A percentile compares a stretch with the other conserved stretches of the same genome.
These are phyloP conservation scores for Phytophthora megakarya DNA, from an alignment of 352 stramenopile species.

Conservation along the genomic window DNA sequence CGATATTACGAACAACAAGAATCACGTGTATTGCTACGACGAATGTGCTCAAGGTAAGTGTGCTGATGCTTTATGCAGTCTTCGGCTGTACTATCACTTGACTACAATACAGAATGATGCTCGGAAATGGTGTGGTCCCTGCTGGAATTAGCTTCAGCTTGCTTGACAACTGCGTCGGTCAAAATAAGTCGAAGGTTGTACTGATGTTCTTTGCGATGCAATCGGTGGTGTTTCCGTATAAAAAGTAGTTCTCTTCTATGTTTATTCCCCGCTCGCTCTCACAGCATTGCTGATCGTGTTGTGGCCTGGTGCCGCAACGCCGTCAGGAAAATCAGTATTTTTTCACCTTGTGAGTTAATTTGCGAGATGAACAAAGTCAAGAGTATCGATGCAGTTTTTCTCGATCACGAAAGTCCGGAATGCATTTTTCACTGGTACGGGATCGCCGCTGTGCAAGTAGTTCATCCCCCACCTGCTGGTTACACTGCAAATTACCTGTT, in stretches of 20 bases:
- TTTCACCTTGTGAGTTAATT: too few relatives aligned
- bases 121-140: background rate
- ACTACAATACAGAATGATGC: background rate
- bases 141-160: constrained; percentile 6
- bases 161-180: constrained; percentile 7
- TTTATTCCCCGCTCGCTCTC: too few relatives aligned
- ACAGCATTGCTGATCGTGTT: too few relatives aligned
- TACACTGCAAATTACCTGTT: constrained; percentile 18
- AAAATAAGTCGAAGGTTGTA: constrained; percentile 18
- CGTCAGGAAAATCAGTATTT: too few relatives aligned
- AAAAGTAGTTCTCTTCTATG: too few relatives aligned
- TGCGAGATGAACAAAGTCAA: too few relatives aligned
- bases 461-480: constrained; percentile 1
- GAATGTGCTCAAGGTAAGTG: constrained; percentile 11
- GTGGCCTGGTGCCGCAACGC: too few relatives aligned
- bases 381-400: too few relatives aligned
- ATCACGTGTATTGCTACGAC: constrained; percentile 15
- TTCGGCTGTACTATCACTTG: constrained; percentile 4
- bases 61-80: background rate
- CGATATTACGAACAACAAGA: background rate
- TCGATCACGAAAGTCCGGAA: too few relatives aligned
- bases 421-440: too few relatives aligned
- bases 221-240: too few relatives aligned
- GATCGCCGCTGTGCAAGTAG: constrained; percentile 6
- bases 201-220: constrained; percentile 8